Base-by-base conservation (phyloP, 306 rosid species). In the Delonix regia region DNA sequence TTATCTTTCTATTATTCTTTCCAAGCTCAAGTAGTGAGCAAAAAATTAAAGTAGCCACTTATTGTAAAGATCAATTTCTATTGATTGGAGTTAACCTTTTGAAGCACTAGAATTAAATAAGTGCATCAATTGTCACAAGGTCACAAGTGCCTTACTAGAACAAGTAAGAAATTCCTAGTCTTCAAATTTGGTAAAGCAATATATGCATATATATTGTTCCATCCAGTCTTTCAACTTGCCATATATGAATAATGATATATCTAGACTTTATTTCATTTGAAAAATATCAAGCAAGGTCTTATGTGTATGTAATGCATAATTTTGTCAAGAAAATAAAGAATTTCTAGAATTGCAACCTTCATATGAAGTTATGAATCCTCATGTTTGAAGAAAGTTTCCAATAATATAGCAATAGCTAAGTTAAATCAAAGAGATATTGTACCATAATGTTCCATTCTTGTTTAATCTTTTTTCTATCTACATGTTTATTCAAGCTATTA, bases 201-300 rank as follows among this genome's bases (percentile, higher is more conserved):
- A 86, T 42, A 70, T 76, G 81, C 89, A 87, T 34, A 56, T 52
- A 66, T 86, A 82, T 70, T 45, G 78, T 21, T 80, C 91, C 69
- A 78, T 77, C 57, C 30, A 65, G 71, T 63, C 85, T 80, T 76
- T 81, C 73, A 84, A 67, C 64, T 79, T 78, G 73, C 83, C 87
- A 56, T 85, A 91, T 74, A 88, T 85, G 73, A 65, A 85, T 77
- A 88, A 65, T 1, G 93, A 91, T 86, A 89, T 89, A 71, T 92
- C 91, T 36, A 95, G 69, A 39, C 84, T 80, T 84, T 83, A 84
- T 60, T 81, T 77, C 49, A 91, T 85, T 98, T 95, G 96, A 82
- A 83, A 41, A 67, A 80, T 42, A 69, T 48, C 9, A 71, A 77
- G 41, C 74, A 27, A 79, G 63, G 70, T 13, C 71, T 74, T 70